phyloP scores from a whole-genome alignment of 176 grass and related monocot species.

The Aegilops speltoides region DNA sequence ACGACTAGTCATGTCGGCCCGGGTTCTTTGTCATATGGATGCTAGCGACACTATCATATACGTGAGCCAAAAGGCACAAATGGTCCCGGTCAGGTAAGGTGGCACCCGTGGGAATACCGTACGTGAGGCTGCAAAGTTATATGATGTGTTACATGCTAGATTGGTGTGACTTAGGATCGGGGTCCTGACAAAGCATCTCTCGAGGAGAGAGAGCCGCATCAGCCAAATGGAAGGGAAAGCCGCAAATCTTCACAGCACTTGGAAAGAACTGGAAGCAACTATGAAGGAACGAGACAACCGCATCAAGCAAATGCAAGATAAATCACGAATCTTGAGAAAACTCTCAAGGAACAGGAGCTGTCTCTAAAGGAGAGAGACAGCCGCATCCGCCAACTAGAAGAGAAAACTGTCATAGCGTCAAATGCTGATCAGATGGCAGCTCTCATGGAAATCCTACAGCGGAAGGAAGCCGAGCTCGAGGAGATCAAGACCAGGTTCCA shows the following conservation, averaged over 20 bases:
- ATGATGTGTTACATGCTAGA: no score
- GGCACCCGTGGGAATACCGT: no score
- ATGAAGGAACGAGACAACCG: conserved; percentile 56
- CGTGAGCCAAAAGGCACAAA: no score
- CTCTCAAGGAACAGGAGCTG: conserved; percentile 59
- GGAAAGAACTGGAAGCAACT: conserved; percentile 47
- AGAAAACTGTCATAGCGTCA: conserved; percentile 15
- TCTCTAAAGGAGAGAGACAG: conserved; percentile 53
- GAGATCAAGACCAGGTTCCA: conserved; percentile 58
- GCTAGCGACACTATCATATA: no score
- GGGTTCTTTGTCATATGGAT: no score
- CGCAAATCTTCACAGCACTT: not conserved
- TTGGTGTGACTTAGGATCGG: no score
- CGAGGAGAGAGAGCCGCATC: conserved; percentile 49
- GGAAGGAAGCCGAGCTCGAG: conserved; percentile 75
- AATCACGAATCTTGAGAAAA: conserved; percentile 47
- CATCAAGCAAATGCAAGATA: conserved; percentile 54
- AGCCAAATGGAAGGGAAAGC: conserved; percentile 39
- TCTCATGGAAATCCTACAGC: conserved; percentile 68
- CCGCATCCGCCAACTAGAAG: conserved; percentile 45
- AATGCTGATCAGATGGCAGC: conserved; percentile 41
- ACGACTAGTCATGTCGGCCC: no score
- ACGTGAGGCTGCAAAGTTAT: no score
- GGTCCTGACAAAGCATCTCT: conserved; percentile 55
- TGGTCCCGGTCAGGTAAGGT: no score